These are phyloP conservation scores for Vanilla planifolia DNA, from an alignment of 106 monocot genomes.

Conservation along the genomic window DNA sequence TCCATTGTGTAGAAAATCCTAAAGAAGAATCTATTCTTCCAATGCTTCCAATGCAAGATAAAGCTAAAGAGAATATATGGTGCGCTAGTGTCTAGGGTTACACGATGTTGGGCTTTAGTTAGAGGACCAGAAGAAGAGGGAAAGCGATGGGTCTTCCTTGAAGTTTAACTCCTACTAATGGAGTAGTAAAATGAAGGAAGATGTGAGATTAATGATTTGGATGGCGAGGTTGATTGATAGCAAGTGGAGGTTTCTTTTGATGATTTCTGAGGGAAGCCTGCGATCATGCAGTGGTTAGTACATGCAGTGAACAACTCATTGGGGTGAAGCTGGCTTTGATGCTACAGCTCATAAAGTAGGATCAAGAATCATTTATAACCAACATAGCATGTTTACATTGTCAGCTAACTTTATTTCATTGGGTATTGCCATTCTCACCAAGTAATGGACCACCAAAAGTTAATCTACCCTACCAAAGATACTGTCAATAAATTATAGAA, in stretches of 20 bases:
- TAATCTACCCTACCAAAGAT: too few species aligned
- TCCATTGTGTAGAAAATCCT: too few species aligned
- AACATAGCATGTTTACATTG: conserved; percentile 3
- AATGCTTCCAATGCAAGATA: too few species aligned
- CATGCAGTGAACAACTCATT: background rate
- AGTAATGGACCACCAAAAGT: background rate
- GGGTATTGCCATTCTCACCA: background rate
- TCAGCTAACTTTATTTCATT: conserved; percentile 4
- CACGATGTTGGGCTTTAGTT: background rate
- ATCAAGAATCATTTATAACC: conserved; percentile 4
- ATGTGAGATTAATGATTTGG: background rate
- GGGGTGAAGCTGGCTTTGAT: background rate
- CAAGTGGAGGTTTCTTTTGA: background rate
- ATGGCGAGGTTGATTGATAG: background rate
- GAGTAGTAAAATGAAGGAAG: background rate
- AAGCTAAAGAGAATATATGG: too few species aligned
- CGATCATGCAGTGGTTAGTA: background rate
- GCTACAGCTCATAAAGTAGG: conserved; percentile 6
- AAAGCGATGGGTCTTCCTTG: too few species aligned
- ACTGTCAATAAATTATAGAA: too few species aligned
- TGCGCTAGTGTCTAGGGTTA: background rate
- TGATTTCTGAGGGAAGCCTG: background rate
- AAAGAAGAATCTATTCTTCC: too few species aligned
- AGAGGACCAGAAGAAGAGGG: too few species aligned
- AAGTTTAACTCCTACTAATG: too few species aligned